A percentile compares a stretch with the other conserved stretches of the same genome.
phyloP scores from a whole-genome alignment of 176 grass and related monocot species.

The Eleusine coracana region DNA sequence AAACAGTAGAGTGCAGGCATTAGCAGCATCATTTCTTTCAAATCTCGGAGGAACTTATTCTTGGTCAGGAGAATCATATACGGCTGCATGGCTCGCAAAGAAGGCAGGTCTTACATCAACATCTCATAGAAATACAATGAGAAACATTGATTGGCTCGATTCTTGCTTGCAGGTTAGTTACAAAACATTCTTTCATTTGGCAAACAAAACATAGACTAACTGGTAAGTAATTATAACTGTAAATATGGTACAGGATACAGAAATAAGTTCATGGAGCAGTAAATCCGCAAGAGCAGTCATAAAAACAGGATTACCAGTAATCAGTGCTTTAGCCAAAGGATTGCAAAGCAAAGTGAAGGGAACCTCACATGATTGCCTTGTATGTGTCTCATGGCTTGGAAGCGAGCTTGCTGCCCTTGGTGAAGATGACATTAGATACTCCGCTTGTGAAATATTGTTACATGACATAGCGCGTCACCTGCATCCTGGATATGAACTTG shows the following conservation, averaged over 20 bases:
- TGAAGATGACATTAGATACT: constrained; percentile 64
- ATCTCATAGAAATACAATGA: constrained; percentile 82
- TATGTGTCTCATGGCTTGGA: constrained; percentile 81
- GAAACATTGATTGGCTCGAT: constrained; percentile 84
- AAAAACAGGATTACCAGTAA: constrained; percentile 55
- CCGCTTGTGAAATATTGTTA: constrained; percentile 70
- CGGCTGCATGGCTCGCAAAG: constrained; percentile 69
- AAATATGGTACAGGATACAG: constrained; percentile 65
- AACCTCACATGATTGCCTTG: constrained; percentile 69
- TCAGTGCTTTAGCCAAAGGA: constrained; percentile 72
- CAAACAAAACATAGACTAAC: constrained; percentile 6
- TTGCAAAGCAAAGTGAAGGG: constrained; percentile 80
- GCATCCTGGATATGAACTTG: constrained; percentile 81
- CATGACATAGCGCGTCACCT: constrained; percentile 67
- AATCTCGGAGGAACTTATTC: constrained; percentile 94
- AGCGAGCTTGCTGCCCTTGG: constrained; percentile 65
- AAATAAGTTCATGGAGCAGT: constrained; percentile 79
- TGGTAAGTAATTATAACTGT: constrained; percentile 19
- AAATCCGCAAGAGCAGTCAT: constrained; percentile 57
- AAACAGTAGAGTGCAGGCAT: constrained; percentile 63
- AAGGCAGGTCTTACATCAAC: constrained; percentile 79
- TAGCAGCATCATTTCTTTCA: constrained; percentile 74
- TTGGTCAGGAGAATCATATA: constrained; percentile 91
- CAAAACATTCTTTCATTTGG: constrained; percentile 32
- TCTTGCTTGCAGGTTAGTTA: constrained; percentile 82